A percentile compares a stretch with the other conserved stretches of the same genome.
These are phyloP conservation scores for Barnettozyma pratensis DNA, from an alignment of 805 yeast species.

Conservation along the genomic window DNA sequence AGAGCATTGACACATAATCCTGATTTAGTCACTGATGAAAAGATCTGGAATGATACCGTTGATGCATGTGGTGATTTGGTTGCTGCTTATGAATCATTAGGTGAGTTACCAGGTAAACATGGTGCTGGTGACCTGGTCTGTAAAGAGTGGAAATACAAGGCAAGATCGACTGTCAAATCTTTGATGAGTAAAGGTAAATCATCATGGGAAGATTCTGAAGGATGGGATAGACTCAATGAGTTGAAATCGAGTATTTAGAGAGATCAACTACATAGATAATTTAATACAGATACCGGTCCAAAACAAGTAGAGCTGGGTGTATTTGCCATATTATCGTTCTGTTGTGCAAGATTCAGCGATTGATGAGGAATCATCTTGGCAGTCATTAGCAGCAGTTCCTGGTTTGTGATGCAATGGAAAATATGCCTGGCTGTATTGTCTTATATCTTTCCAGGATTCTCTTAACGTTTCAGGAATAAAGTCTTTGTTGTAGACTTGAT, in stretches of 20 bases:
- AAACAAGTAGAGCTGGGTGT: not conserved
- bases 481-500: not conserved
- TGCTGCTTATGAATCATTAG: constrained; percentile 82
- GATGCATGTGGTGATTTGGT: constrained; percentile 73
- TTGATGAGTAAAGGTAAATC: constrained; percentile 73
- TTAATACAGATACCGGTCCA: too few species aligned
- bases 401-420: constrained; percentile 1
- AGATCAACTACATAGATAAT: not conserved
- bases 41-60: constrained; percentile 72
- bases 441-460: constrained; percentile 2
- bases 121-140: constrained; percentile 84
- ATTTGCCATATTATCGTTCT: too few species aligned
- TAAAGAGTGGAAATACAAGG: constrained; percentile 86
- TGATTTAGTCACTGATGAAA: constrained; percentile 54
- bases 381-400: not conserved
- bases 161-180: constrained; percentile 65
- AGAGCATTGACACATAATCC: constrained; percentile 65
- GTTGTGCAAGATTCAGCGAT: not conserved
- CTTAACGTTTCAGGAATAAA: not conserved
- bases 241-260: constrained; percentile 19
- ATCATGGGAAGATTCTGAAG: constrained; percentile 75
- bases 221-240: constrained; percentile 61
- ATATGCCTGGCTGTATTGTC: not conserved
- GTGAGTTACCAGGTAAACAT: constrained; percentile 76
- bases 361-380: not conserved